Base-by-base conservation (phyloP, 371 early-diverging fungal species). In the Mucor plumbeus region DNA sequence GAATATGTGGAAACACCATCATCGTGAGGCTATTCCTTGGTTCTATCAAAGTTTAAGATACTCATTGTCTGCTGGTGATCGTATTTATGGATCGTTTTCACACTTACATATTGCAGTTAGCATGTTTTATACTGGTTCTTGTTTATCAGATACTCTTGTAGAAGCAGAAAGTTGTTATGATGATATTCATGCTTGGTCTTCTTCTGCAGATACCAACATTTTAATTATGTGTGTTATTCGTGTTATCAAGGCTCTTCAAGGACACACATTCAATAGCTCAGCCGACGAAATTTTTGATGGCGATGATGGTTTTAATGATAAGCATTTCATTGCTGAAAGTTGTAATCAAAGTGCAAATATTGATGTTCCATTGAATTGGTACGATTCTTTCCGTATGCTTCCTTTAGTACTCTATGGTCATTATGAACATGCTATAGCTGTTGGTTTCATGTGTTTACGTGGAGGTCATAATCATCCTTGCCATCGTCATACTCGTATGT, bases 281-380 rank as follows among this genome's bases (percentile, higher is more conserved):
- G 55, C 79, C 0, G 50, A 71, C 3, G 61, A 63, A 7, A 70
- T 82, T 1, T 78, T 80, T 71, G 74, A 82, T 34, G 78, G 79
- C 7, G 79, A 82, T 41, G 83, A 82, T 67, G 80, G 78, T 1
- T 82, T 78, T 33, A 76, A 72, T 54, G 83, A 82, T 48, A 63
- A 48, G 2, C 76, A 78, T 35, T 82, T 82, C 60, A 61, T 82
- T 7, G 26, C 48, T 4, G 80, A 82, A 59, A 80, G 75, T 17
- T 69, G 70, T 44, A 67, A 74, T 17, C 75, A 74, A n/a, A 80
- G 79, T 39, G 21, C 71, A 0, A 80, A 77, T 31, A 68, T 75
- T 2, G 41, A 64, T 38, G 71, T 82, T 0, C 73, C 76, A 0
- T 13, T 78, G 53, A 78, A 78, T 38, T 78, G 78, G 77, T 82